Conservation (phyloP, 2,329 filamentous ascomycete genomes). For the Colletotrichum sidae region DNA sequence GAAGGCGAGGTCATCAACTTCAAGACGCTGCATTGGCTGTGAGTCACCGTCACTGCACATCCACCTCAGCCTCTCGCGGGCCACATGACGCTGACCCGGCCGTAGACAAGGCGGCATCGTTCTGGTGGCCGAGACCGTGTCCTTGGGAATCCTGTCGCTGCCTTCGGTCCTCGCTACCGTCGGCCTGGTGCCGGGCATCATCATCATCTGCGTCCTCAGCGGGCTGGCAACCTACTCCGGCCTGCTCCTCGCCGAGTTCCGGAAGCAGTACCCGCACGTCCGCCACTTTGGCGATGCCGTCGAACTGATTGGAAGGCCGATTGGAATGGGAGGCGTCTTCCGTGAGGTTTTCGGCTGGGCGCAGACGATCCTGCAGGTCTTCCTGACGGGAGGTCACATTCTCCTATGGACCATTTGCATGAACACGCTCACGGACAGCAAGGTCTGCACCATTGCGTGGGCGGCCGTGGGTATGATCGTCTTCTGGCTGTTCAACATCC, state of each 20-base stretch:
- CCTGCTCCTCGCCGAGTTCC: constrained; percentile 72
- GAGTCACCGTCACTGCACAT: constrained; percentile 32
- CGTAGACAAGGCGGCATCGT: constrained; percentile 58
- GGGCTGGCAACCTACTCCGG: constrained; percentile 76
- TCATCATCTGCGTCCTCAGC: constrained; percentile 75
- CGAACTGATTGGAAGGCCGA: constrained; percentile 61
- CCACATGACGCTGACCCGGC: neutral
- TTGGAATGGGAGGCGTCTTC: constrained; percentile 63
- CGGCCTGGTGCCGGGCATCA: constrained; percentile 78
- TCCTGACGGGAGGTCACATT: constrained; percentile 76
- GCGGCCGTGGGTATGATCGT: constrained; percentile 68
- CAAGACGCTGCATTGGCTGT: constrained; percentile 53
- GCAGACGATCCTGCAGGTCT: constrained; percentile 73
- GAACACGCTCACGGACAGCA: constrained; percentile 70
- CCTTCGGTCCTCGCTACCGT: constrained; percentile 79
- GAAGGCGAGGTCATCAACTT: constrained; percentile 46
- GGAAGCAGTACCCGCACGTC: constrained; percentile 75
- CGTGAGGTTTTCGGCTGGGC: constrained; percentile 69
- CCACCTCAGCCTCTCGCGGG: no score
- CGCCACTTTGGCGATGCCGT: constrained; percentile 75
- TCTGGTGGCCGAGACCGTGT: constrained; percentile 58
- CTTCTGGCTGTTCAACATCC: constrained; percentile 69
- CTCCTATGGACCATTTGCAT: constrained; percentile 76
- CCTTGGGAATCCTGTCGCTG: constrained; percentile 73
- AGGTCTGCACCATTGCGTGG: constrained; percentile 73